Base-by-base conservation (phyloP, 345 rosid genomes). In the Garcia nutans region DNA sequence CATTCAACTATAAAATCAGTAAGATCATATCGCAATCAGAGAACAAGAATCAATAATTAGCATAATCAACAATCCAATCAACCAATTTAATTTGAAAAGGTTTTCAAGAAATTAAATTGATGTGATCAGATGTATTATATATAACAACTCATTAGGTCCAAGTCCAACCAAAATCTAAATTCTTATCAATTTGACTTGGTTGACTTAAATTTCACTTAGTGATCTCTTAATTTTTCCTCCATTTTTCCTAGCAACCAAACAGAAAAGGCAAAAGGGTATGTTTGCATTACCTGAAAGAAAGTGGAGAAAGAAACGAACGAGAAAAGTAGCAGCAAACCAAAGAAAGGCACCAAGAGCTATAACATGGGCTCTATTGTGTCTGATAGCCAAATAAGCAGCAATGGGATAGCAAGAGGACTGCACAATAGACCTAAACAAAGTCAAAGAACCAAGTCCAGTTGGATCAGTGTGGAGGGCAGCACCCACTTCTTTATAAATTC, bases 321-420 rank as follows among this genome's bases (percentile, higher is more conserved):
- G 79, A 64, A 80, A 80, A 75, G 83, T 80, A 44, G 83, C 83
- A 45, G 78, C 75, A 56, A 78, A 70, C 82, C 82, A 80, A 22
- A 80, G 83, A 56, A 80, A 56, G 15, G 83, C 79, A 41, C 83
- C 83, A 13, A 72, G 65, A 52, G 79, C 77, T 2, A 76, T 76
- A 31, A 80, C 79, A 76, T 72, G 80, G 71, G 80, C 77, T 13
- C 83, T 64, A 41, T 80, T 52, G 41, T 65, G 75, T 44, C 54
- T 57, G 22, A 72, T 45, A 26, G 83, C 68, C 11, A 76, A 72
- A 72, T 80, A 76, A 28, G 72, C 70, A 41, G 82, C 82, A 2
- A 79, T 8, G 6, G 82, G 82, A 58, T 74, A 79, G 37, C 82
- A 79, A 71, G 77, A 65, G 8, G 83, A 57, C 73, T 72, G 79